A percentile compares a stretch with the other conserved stretches of the same genome.
Evolutionary conservation across 768 basidiomycete species (phyloP).

Genomic region (Symmetrospora coprosmae): DNA sequence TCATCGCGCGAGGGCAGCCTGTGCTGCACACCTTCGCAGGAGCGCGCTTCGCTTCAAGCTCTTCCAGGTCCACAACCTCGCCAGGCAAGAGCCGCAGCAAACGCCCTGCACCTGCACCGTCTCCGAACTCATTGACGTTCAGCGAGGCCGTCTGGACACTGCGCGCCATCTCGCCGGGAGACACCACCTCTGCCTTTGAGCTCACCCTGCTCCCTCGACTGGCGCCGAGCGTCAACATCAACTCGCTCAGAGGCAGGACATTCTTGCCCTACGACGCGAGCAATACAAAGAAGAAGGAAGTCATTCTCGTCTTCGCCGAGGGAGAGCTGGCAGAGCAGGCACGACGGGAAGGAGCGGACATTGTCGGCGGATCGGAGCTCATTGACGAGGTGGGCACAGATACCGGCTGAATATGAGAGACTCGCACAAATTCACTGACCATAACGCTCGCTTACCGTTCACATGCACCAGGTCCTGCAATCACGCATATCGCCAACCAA

Average conservation of each 20-base stretch:
- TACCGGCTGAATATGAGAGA: neutral
- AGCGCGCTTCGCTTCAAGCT: too few species aligned
- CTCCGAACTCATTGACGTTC: constrained; percentile 2
- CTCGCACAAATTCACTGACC: neutral
- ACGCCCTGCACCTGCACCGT: neutral
- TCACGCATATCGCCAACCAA: constrained; percentile 65
- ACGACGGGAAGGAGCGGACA: constrained; percentile 68
- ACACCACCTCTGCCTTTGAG: constrained; percentile 10
- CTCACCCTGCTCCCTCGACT: neutral
- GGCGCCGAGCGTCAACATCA: constrained; percentile 43
- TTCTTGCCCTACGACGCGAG: constrained; percentile 56
- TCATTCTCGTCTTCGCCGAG: constrained; percentile 85
- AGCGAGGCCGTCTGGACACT: constrained; percentile 1
- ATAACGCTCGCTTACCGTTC: neutral
- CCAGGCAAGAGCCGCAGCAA: too few species aligned
- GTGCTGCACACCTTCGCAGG: too few species aligned
- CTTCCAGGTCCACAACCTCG: too few species aligned
- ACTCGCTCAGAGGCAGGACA: constrained; percentile 74
- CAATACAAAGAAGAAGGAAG: constrained; percentile 48
- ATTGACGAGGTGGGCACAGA: constrained; percentile 70
- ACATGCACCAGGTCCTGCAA: constrained; percentile 48
- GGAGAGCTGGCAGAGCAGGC: constrained; percentile 70
- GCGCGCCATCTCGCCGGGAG: neutral
- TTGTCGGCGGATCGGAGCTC: constrained; percentile 79
- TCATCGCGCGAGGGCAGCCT: too few species aligned